Conservation (phyloP, 352 stramenopile species). For the Elongisporangium anandrum region DNA sequence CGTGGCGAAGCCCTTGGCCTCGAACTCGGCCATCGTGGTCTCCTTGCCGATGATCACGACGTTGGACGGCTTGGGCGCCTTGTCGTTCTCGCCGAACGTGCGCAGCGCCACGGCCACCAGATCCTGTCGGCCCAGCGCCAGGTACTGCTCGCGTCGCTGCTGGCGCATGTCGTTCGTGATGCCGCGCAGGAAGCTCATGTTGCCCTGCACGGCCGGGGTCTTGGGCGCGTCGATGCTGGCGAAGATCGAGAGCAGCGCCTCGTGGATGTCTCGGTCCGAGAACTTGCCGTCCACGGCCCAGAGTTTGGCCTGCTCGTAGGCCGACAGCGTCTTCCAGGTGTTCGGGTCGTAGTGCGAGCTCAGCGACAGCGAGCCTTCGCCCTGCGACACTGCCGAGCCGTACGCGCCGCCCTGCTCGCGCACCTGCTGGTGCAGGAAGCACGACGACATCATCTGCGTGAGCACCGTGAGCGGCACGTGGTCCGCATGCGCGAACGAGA, state of each 20-base stretch:
- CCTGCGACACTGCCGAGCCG: constrained; percentile 62
- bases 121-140: constrained; percentile 32
- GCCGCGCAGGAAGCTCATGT: constrained; percentile 70
- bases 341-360: constrained; percentile 86
- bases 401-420: constrained; percentile 79
- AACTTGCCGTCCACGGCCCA: constrained; percentile 57
- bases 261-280: constrained; percentile 67
- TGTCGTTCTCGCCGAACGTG: constrained; percentile 32
- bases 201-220: constrained; percentile 69
- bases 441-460: constrained; percentile 82
- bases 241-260: constrained; percentile 80
- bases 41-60: constrained; percentile 71
- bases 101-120: constrained; percentile 53
- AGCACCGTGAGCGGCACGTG: constrained; percentile 74
- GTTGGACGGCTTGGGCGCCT: constrained; percentile 14
- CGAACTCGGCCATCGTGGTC: constrained; percentile 34
- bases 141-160: constrained; percentile 60
- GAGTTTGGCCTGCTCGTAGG: constrained; percentile 48
- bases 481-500: constrained; percentile 68
- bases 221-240: constrained; percentile 69
- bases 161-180: constrained; percentile 86
- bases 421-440: constrained; percentile 77
- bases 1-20: constrained; percentile 31
- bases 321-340: constrained; percentile 71
- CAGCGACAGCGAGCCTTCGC: constrained; percentile 75